Evolutionary conservation across 75 land plant species (phyloP), one percentile per base, ranked within the genome.

Genomic region (Cupressus sempervirens): DNA sequence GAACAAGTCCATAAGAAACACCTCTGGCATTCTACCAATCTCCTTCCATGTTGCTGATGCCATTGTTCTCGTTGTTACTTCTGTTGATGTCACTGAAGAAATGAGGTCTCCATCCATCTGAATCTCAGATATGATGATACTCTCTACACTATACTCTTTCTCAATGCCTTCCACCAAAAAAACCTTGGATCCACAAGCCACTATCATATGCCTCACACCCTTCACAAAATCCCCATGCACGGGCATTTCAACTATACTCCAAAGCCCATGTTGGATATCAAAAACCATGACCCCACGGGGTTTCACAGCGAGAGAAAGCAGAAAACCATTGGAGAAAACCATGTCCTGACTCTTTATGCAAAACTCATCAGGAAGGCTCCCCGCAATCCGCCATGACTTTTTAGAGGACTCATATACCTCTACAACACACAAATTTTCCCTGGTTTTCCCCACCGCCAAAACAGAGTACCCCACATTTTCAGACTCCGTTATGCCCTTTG

Each of bases 121-220:
- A 81, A 81, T n/a, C 53, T 82, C 34, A 50, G 32, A 52, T 13
- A 82, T 52, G 20, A 30, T 50, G 54, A 82, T 82, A 82, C 35
- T 13, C 52, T 34, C 2, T 50, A 30, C 46, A 43, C 0, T 40
- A 13, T 26, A 29, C 30, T 50, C 34, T 32, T 32, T 82, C 62
- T 53, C 83, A 50, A 82, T 23, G 83, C 38, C 38, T 82, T 32
- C 83, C 62, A 81, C 38, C 36, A 82, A 14, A n/a, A 53, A 53
- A 30, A 82, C 81, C 20, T 52, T 53, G 40, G 62, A 82, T 50
- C 30, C 83, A 53, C 54, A 30, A 1, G 32, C 48, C 8, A 82
- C 32, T 14, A 82, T 29, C 62, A 20, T 82, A 30, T 38, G 45
- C 83, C 45, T 32, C 52, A n/a, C 32, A 53, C 30, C 23, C 3